A percentile compares a stretch with the other conserved stretches of the same genome.
These are phyloP conservation scores for Epipyxis sp. DNA, from an alignment of 108 stramenopile species.

Conservation along the genomic window DNA sequence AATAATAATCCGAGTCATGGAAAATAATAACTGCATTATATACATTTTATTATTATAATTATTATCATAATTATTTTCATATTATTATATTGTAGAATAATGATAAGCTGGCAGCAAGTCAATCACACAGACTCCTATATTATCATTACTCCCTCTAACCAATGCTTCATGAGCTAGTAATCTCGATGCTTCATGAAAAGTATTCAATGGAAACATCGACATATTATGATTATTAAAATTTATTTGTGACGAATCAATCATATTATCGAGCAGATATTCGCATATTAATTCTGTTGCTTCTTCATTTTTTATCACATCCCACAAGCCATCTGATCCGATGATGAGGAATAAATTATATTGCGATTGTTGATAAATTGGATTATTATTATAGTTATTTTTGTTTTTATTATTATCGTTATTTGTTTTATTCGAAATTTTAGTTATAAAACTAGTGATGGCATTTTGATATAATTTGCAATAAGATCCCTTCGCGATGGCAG, in stretches of 20 bases:
- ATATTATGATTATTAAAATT: background rate
- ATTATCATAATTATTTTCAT: too few relatives aligned
- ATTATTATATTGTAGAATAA: background rate
- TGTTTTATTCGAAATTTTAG: background rate
- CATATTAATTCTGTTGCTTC: constrained; percentile 66
- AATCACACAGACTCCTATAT: constrained; percentile 85
- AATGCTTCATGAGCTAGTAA: constrained; percentile 76
- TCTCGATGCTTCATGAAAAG: constrained; percentile 74
- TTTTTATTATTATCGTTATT: background rate
- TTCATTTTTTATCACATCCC: constrained; percentile 84
- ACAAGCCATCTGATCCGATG: constrained; percentile 87
- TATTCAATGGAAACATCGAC: background rate
- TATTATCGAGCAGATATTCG: background rate
- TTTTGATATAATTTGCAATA: background rate
- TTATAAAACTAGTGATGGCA: too few relatives aligned
- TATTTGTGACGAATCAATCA: background rate
- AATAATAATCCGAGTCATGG: too few relatives aligned
- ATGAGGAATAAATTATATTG: constrained; percentile 66
- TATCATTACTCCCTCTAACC: constrained; percentile 81
- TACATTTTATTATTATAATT: too few relatives aligned
- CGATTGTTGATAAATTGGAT: too few relatives aligned
- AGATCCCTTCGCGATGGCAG: background rate
- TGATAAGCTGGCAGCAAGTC: constrained; percentile 15
- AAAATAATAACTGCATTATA: too few relatives aligned
- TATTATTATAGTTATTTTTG: too few relatives aligned